Evolutionary conservation across 1,284 basidiomycete genomes (phyloP).

Genomic region (Trichosporon sp.): DNA sequence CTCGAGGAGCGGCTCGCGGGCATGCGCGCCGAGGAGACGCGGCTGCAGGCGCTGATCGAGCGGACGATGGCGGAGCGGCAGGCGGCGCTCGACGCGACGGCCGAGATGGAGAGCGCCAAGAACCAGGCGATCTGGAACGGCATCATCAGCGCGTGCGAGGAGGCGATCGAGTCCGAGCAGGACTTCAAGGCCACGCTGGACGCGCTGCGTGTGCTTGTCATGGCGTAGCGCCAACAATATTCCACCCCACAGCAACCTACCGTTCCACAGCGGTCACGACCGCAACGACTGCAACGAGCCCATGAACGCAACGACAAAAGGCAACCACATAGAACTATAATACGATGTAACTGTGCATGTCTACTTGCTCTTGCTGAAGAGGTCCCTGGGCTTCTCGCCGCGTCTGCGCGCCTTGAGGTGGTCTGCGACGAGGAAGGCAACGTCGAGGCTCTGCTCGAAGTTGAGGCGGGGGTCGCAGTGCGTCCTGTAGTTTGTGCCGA

Average conservation of each 20-base stretch:
- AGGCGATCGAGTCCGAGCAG: constrained; percentile 18
- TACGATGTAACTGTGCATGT: background rate
- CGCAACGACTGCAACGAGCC: background rate
- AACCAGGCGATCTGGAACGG: constrained; percentile 14
- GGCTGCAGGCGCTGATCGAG: constrained; percentile 7
- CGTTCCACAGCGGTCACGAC: background rate
- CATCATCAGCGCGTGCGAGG: constrained; percentile 10
- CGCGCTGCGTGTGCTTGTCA: background rate
- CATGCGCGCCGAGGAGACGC: constrained; percentile 9
- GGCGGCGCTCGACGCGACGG: background rate
- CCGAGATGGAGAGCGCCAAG: constrained; percentile 4
- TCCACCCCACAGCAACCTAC: background rate
- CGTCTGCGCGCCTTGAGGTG: constrained; percentile 46
- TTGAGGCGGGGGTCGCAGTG: constrained; percentile 55
- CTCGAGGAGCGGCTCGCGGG: constrained; percentile 12
- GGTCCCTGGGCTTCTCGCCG: constrained; percentile 41
- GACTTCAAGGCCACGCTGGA: constrained; percentile 6
- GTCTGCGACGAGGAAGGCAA: constrained; percentile 52
- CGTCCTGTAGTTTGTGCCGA: constrained; percentile 54
- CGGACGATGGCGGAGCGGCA: constrained; percentile 12
- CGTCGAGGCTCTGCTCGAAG: constrained; percentile 56
- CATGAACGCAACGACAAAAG: background rate
- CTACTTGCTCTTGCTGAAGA: constrained; percentile 15
- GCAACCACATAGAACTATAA: background rate
- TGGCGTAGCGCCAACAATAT: background rate